Evolutionary conservation across 1,284 basidiomycete genomes (phyloP), one percentile per base, ranked within the genome.

Genomic region (Volvariella surrecta): DNA sequence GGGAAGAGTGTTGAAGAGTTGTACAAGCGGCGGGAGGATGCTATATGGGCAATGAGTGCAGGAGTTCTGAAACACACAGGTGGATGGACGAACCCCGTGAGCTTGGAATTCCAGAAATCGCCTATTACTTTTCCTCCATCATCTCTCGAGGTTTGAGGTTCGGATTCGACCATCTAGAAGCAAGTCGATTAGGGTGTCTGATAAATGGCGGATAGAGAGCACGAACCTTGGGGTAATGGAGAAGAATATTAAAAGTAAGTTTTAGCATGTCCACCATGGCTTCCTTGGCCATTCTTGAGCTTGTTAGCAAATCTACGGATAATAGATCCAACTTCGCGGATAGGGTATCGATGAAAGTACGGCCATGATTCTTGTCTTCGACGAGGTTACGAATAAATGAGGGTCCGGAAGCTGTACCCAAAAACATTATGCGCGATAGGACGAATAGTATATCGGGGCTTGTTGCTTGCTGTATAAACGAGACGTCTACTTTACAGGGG

Each of bases 251-350:
- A 61, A 88, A 90, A 4, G 73, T 66, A 42, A 89, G 70, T 54
- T 90, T 90, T 45, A 90, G 70, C 32, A 87, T 56, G 58, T 90
- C 87, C 1, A 74, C 73, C 70, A 81, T 74, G 3, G 85, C 84
- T 47, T 89, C 85, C 46, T 70, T 70, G 8, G 75, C 69, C 62
- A 78, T 75, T 47, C 71, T 71, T 9, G 69, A 58, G 37, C 73
- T 72, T 16, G 63, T 58, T 20, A 75, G 63, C 42, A 83, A 65
- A 37, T 60, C 63, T 30, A 55, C 60, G 6, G 64, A 61, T 32
- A 74, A 59, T n/a, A 64, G 54, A 51, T 79, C 83, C 37, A 77
- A 67, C 53, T 83, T 82, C 11, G 60, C 46, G 10, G 60, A 66
- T 18, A 89, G 69, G 42, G 82, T 71, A 24, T 84, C 80, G 31